Conservation (phyloP, 148 eudicot species). For the Rhododendron ovatum region DNA sequence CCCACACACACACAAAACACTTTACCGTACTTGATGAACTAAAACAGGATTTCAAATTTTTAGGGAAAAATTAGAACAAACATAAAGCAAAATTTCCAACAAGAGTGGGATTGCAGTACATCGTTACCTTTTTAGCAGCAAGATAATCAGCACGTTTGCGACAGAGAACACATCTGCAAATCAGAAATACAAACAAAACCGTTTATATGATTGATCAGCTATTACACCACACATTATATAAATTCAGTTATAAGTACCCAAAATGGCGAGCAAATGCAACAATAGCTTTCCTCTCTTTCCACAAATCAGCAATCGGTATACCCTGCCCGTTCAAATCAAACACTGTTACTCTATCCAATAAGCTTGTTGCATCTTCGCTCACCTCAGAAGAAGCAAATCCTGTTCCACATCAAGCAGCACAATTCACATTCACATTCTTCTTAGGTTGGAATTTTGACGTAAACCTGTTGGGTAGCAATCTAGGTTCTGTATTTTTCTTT, state of each 20-base stretch:
- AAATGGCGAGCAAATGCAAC: slow-evolving; percentile 98
- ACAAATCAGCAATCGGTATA: slow-evolving; percentile 67
- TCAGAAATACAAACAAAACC: slow-evolving; percentile 4
- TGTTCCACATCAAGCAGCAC: slow-evolving; percentile 15
- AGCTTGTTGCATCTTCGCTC: slow-evolving; percentile 19
- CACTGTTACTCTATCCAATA: slow-evolving; percentile 58
- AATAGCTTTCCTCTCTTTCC: slow-evolving; percentile 92
- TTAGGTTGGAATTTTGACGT: background rate
- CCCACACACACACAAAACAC: background rate
- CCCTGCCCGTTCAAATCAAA: slow-evolving; percentile 71
- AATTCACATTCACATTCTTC: background rate
- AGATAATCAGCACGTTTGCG: slow-evolving; percentile 92
- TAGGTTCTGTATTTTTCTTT: too few relatives aligned
- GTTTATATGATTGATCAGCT: background rate
- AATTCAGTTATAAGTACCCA: slow-evolving; percentile 39
- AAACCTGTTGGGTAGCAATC: background rate
- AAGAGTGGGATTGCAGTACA: background rate
- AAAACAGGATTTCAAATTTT: background rate
- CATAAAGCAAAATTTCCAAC: background rate
- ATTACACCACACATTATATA: background rate
- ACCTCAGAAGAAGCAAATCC: slow-evolving; percentile 30
- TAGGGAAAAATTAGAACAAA: background rate
- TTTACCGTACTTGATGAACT: background rate
- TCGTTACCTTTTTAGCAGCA: slow-evolving; percentile 75
- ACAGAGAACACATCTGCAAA: slow-evolving; percentile 83